Evolutionary conservation across 345 rosid genomes (phyloP), one percentile per base, ranked within the genome.

Genomic region (Punica granatum): DNA sequence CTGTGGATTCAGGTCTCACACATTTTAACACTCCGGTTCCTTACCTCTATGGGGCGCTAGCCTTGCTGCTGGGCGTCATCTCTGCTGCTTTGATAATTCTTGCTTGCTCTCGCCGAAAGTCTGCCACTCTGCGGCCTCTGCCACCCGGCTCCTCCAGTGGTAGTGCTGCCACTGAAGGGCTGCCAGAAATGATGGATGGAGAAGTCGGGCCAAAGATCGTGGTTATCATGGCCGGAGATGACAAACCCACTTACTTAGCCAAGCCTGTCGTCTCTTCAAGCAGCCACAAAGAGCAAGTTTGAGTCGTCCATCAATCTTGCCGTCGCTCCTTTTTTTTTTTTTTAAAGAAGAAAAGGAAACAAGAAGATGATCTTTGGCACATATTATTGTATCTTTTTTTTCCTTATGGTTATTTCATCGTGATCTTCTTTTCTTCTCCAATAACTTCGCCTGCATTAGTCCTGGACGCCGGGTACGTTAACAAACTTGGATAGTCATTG

Each of bases 191-290:
- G 53, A 16, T 41, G 8, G 66, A 49, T 44, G 34, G 14, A 31
- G 84, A 74, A 23, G 68, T 62, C 36, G 77, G 69, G 66, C 83
- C 86, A 16, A 83, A 76, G 72, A 48, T 82, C 41, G 83, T 73
- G 0, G 88, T 85, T 28, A 77, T 85, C 73, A 76, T 87, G 90
- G 83, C 88, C 14, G 88, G 90, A 63, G 81, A 85, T 0, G 71
- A 80, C 28, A 76, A 74, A 59, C 92, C 90, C 15, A 74, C 77
- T 3, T 80, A 70, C 77, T 68, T 87, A 43, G 92, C 92, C 35
- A 70, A 72, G 41, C 87, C 83, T 4, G 73, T 67, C 32, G 34
- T 39, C 13, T 26, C 61, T 25, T 63, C 46, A 14, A 37, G 18
- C 48, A 13, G 19, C 31, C 66, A 63, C 31, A 37, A n/a, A 9